Conservation (phyloP, 495 filamentous ascomycete species). For the Saxispiralis lemnorum region DNA sequence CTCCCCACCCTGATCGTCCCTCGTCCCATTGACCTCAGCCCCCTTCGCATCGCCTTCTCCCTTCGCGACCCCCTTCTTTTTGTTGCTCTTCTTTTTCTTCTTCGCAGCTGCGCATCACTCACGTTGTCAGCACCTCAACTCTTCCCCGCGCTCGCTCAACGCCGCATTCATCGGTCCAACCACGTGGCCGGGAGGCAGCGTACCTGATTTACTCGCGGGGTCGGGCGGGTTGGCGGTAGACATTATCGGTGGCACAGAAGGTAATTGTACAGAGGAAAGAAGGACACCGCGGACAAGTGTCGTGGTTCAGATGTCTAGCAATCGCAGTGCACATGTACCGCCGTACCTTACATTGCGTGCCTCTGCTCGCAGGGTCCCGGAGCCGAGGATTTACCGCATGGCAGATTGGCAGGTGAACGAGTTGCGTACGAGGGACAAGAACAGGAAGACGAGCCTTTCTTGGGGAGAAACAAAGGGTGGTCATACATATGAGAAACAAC, state of each 20-base stretch:
- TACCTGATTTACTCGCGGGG: slow-evolving; percentile 1
- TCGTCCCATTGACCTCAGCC: slow-evolving; percentile 10
- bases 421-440: no score
- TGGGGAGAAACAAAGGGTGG: no score
- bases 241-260: neutral
- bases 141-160: neutral
- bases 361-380: no score
- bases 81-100: slow-evolving; percentile 26
- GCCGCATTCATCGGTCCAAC: neutral
- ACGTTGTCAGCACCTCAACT: slow-evolving; percentile 12
- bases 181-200: neutral
- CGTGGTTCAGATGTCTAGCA: no score
- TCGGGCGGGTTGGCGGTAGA: neutral
- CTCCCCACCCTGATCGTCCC: slow-evolving; percentile 7
- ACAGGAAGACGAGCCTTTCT: no score
- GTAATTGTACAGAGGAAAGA: neutral
- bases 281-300: neutral
- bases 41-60: slow-evolving; percentile 6
- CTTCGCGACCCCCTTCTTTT: slow-evolving; percentile 19
- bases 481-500: no score
- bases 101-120: slow-evolving; percentile 9
- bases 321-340: no score
- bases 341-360: no score
- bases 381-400: no score
- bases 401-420: no score